Percentiles rank a stretch among this genome's conserved stretches.
These are phyloP conservation scores for Aspergillus sclerotialis DNA, from an alignment of 2,329 filamentous ascomycete species.

Conservation along the genomic window DNA sequence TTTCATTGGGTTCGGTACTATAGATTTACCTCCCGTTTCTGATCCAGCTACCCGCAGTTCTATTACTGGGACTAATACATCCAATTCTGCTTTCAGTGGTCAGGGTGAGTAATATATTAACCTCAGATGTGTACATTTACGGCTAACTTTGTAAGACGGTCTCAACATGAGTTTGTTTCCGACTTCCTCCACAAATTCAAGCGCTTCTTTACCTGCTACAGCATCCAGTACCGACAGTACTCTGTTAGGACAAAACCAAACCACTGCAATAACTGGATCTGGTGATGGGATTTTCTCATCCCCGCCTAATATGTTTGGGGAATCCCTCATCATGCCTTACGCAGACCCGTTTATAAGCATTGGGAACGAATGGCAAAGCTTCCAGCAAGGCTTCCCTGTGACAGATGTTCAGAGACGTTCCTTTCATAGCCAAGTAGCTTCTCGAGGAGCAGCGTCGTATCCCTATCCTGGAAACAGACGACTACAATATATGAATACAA, in stretches of 20 bases:
- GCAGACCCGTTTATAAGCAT: neutral
- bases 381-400: too few relatives aligned
- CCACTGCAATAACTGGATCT: neutral
- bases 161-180: neutral
- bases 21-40: neutral
- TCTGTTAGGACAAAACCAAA: neutral
- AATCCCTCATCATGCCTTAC: neutral
- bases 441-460: conserved; percentile 1
- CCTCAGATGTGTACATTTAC: neutral
- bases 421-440: neutral
- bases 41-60: neutral
- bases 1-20: neutral
- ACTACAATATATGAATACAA: conserved; percentile 1
- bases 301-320: neutral
- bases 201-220: too few relatives aligned
- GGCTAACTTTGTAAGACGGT: neutral
- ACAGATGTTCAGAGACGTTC: neutral
- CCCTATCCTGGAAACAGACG: neutral
- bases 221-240: neutral
- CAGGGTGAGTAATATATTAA: conserved; percentile 2
- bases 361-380: neutral
- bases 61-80: neutral
- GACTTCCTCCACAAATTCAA: conserved; percentile 1
- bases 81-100: neutral
- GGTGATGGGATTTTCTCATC: neutral